Conservation (phyloP, 2,329 filamentous ascomycete species). For the Cytospora piceae region DNA sequence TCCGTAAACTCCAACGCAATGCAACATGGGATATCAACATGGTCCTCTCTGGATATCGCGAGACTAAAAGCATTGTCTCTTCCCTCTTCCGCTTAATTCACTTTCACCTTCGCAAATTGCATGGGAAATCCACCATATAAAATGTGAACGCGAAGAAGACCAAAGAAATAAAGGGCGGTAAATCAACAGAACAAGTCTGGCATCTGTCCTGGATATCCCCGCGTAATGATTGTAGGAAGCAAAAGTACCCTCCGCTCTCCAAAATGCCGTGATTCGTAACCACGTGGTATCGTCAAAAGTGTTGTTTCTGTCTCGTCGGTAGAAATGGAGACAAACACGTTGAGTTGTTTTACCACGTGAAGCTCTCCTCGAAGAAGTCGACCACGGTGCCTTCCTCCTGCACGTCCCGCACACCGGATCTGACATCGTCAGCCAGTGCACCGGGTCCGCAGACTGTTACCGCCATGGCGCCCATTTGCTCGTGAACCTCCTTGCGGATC, state of each 20-base stretch:
- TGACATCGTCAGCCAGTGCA: slow-evolving; percentile 74
- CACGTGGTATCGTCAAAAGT: slow-evolving; percentile 25
- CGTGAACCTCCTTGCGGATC: slow-evolving; percentile 78
- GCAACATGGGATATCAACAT: slow-evolving; percentile 23
- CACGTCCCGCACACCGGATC: slow-evolving; percentile 66
- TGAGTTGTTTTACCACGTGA: slow-evolving; percentile 59
- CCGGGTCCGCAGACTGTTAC: slow-evolving; percentile 82
- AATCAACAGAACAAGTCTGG: slow-evolving; percentile 22
- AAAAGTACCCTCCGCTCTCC: slow-evolving; percentile 13
- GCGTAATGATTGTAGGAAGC: slow-evolving; percentile 3
- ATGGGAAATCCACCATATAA: slow-evolving; percentile 22
- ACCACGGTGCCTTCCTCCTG: slow-evolving; percentile 65
- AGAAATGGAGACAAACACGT: slow-evolving; percentile 1
- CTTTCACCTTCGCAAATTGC: not conserved
- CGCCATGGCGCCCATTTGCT: slow-evolving; percentile 85
- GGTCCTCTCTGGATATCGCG: slow-evolving; percentile 7
- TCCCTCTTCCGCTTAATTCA: not conserved
- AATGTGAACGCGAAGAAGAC: slow-evolving; percentile 21
- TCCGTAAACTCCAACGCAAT: slow-evolving; percentile 25
- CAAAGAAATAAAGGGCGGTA: not conserved
- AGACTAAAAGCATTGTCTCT: slow-evolving; percentile 11
- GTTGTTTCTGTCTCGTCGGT: slow-evolving; percentile 7
- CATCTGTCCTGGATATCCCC: slow-evolving; percentile 15
- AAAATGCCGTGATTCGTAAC: slow-evolving; percentile 26
- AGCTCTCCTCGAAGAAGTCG: slow-evolving; percentile 79